Evolutionary conservation across 2,329 filamentous ascomycete genomes (phyloP), one percentile per base, ranked within the genome.

Genomic region (Arthrobotrys musiformis): DNA sequence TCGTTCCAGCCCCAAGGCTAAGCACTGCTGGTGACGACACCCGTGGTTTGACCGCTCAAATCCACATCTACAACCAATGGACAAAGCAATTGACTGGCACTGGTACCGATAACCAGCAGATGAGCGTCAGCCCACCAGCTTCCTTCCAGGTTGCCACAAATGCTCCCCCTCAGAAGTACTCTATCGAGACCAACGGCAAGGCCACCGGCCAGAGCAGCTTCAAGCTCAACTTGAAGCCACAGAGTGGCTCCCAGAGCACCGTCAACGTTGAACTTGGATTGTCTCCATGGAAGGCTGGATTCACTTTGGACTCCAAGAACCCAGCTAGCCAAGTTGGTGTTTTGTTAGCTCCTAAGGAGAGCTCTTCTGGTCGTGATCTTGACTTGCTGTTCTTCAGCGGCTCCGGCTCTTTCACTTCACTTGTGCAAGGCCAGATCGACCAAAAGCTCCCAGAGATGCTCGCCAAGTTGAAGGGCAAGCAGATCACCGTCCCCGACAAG

Each of bases 131-230:
- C 40, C 52, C 72, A 40, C 72, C 72, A 30, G 24, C 46, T 0
- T 50, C 56, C 15, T 22, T 66, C 56, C 19, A 56, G 11, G 48
- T 76, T n/a, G n/a, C n/a, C 19, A 28, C 56, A 9, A 70, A 60
- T 24, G 56, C 70, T n/a, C 52, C 70, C 11, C 64, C 72, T 19
- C 37, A 44, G 8, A 64, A 64, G 40, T 64, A 69, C 24, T 24
- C 64, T 6, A 60, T 76, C 24, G 72, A 76, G 40, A 64, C 72
- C 5, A 69, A 70, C 30, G 72, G 72, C 37, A 64, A 60, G 72
- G 68, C 70, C 19, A n/a, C n/a, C n/a, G n/a, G n/a, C n/a, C 72
- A 76, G 64, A 76, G 72, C 48, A 48, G 22, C 52, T 76, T 76
- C 72, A 69, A 70, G 37, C 48, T 76, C 37, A 64, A 33, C 19